phyloP scores from a whole-genome alignment of 2,329 filamentous ascomycete genomes.

The Fusarium robinianum region DNA sequence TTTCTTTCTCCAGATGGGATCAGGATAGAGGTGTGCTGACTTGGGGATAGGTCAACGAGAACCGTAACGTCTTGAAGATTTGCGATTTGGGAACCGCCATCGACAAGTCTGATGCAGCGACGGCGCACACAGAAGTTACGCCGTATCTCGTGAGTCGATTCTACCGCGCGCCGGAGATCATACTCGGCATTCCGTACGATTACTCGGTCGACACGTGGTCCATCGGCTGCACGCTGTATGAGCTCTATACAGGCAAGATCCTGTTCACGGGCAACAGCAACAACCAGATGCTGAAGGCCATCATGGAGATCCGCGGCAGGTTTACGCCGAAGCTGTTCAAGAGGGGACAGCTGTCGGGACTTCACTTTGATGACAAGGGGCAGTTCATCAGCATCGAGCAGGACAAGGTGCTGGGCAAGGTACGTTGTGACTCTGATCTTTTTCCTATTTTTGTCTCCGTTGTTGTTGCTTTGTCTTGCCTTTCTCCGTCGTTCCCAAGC shows the following conservation, averaged over 20 bases:
- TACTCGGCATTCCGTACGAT: constrained; percentile 94
- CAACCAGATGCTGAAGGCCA: constrained; percentile 96
- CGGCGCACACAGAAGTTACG: constrained; percentile 79
- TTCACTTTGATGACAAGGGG: constrained; percentile 83
- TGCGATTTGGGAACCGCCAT: constrained; percentile 97
- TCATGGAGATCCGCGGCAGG: constrained; percentile 95
- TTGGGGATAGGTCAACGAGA: constrained; percentile 69
- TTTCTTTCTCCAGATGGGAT: not conserved
- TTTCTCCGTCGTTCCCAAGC: constrained; percentile 26
- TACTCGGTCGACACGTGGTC: constrained; percentile 98
- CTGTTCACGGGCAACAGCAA: constrained; percentile 94
- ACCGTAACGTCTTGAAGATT: constrained; percentile 84
- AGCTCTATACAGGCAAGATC: constrained; percentile 97
- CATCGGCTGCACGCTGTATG: constrained; percentile 94
- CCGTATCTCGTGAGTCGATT: constrained; percentile 96
- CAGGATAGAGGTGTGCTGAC: constrained; percentile 14
- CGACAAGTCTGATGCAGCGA: constrained; percentile 76
- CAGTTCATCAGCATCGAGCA: constrained; percentile 85
- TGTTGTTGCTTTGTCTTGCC: constrained; percentile 20
- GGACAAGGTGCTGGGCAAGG: constrained; percentile 85
- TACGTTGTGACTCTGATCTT: constrained; percentile 47
- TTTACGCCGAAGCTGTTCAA: constrained; percentile 88
- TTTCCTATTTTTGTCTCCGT: constrained; percentile 21
- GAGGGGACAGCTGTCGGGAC: constrained; percentile 72
- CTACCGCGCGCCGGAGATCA: constrained; percentile 95